Evolutionary conservation across 2,329 filamentous ascomycete genomes (phyloP), one percentile per base, ranked within the genome.

Genomic region (Tolypocladium album): DNA sequence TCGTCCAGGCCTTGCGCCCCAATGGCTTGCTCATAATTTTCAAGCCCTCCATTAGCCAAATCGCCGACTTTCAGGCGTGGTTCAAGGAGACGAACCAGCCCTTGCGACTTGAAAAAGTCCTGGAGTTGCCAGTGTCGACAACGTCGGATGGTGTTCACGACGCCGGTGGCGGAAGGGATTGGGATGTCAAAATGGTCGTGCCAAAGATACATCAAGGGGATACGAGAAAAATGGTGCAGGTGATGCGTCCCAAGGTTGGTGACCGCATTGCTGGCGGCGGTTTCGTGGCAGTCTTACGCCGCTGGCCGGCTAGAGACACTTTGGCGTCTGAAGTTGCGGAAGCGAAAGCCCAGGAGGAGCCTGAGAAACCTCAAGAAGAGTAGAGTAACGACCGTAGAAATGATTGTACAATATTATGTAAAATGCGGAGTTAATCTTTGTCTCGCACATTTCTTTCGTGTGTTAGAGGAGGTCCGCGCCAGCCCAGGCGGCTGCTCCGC

Each of bases 21-120:
- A 82, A 88, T 67, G 89, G 86, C 0, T 75, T 82, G 11, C 75
- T 93, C 39, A 77, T 88, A 17, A 79, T 91, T 1, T 94, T 92
- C 74, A 86, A 85, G 64, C 90, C 90, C 0, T 90, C 85, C 66
- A 85, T 94, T 61, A 92, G 89, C 12, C 90, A 93, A 71, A 88
- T 93, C 59, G 84, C 81, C 47, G 80, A 85, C 6, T 88, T 87
- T 61, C 67, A 71, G 45, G 61, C 67, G 24, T 75, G 74, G 74
- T 59, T 85, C 39, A 80, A 79, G 60, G 73, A 79, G 36, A 74
- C 82, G 15, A 73, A 71, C 2, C 74, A 90, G 58, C 83, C 83
- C 20, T 59, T 82, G 27, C 71, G 79, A 34, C 72, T 86, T 11
- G 85, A 88, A 45, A 79, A 77, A 53, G 82, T 85, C 0, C 67